Base-by-base conservation (phyloP, 2,329 filamentous ascomycete genomes). In the Zalaria sp. region DNA sequence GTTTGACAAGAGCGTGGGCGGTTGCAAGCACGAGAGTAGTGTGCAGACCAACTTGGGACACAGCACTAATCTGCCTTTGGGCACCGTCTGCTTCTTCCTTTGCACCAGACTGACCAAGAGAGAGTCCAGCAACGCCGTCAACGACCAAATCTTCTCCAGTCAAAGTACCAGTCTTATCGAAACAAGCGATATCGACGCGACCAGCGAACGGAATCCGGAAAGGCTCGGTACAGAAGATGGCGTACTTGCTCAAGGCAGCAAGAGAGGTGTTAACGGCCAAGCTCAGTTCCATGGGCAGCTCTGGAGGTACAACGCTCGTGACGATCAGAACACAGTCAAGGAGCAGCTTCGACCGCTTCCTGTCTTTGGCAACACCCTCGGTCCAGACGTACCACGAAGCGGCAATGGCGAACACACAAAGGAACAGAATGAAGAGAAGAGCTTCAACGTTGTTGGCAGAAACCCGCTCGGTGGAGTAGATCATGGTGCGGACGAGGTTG, bases 341-440 rank as follows among this genome's bases (percentile, higher is more conserved):
- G 45, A 98, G 75, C 34, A 98, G 77, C 75, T 98, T 98, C 37
- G 89, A 96, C 49, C 91, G 81, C 70, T 98, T 96, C 58, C 91
- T 82, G 57, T 96, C 89, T 66, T 83, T 87, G 58, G 76, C 75
- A 42, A 98, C 89, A 67, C 91, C 93, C 64, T 98, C 89, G 47
- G 88, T 78, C 91, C 91, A 98, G 45, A 98, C 91, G 61, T 98
- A 98, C 88, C 91, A 95, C 8, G 91, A 94, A 40, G 91, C 91
- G 43, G 91, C 93, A 59, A 98, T 77, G 53, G 93, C 93, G 65
- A 98, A 98, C 53, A 96, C 76, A 42, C 94, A 75, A 27, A 98
- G 74, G 72, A 98, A 98, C 45, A 98, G 73, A 51, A 98, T 98
- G 68, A 98, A 98, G 46, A 93, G 73, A n/a, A 98, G 68, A 2